A percentile compares a stretch with the other conserved stretches of the same genome.
phyloP scores from a whole-genome alignment of 2,329 filamentous ascomycete species.

The Ilyonectria mors-panacis region DNA sequence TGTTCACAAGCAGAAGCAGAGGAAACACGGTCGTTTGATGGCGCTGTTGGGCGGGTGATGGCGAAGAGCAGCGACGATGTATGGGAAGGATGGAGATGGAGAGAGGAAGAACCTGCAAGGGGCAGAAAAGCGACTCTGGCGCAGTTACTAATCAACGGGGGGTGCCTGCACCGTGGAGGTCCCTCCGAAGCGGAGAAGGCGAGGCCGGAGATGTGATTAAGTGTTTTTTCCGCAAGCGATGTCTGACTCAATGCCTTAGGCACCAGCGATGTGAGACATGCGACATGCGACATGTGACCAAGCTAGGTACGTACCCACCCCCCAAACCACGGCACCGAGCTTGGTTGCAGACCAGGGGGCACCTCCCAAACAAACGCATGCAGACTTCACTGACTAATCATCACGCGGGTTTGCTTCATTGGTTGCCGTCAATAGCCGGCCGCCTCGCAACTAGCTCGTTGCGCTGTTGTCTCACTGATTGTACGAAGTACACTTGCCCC shows the following conservation, averaged over 20 bases:
- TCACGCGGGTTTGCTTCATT: conserved; percentile 39
- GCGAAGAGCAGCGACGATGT: conserved; percentile 34
- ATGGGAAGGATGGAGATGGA: conserved; percentile 30
- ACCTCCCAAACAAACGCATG: conserved; percentile 23
- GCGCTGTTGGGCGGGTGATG: conserved; percentile 38
- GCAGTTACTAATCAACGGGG: conserved; percentile 38
- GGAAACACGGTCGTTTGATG: conserved; percentile 22
- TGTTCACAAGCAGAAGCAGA: not conserved
- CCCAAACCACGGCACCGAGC: too few species aligned
- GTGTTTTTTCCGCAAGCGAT: conserved; percentile 33
- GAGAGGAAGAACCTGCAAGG: conserved; percentile 42
- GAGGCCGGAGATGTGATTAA: conserved; percentile 4
- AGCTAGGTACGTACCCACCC: too few species aligned
- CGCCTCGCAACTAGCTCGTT: not conserved
- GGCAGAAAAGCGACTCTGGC: conserved; percentile 29
- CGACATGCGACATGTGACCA: not conserved
- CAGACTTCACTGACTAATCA: conserved; percentile 43
- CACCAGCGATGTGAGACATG: not conserved
- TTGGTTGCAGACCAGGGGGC: too few species aligned
- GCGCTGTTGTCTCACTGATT: conserved; percentile 26
- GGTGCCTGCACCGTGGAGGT: not conserved
- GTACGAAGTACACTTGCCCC: conserved; percentile 39
- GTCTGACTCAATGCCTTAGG: not conserved
- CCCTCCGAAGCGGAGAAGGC: conserved; percentile 2
- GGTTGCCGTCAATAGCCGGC: conserved; percentile 51